Evolutionary conservation across 163 green algal species (phyloP), one percentile per base, ranked within the genome.

Genomic region (Trebouxiophyceae sp.): DNA sequence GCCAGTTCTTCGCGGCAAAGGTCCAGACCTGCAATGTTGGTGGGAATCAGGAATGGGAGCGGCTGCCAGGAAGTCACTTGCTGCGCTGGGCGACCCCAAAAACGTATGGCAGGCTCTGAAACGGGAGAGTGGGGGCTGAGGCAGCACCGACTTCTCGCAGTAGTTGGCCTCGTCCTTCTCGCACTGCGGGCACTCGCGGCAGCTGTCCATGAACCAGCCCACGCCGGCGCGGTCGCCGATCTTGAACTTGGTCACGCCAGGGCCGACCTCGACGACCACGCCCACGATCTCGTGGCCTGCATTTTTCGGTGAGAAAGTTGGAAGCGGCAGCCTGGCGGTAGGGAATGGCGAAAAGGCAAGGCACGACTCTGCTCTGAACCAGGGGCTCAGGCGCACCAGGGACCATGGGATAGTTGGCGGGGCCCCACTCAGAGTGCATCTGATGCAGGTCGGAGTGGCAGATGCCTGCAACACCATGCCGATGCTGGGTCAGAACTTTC

Each of bases 361-460:
- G n/a, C n/a, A n/a, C n/a, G n/a, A n/a, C n/a, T n/a, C n/a, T n/a
- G n/a, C n/a, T n/a, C n/a, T n/a, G n/a, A n/a, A n/a, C n/a, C n/a
- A n/a, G n/a, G n/a, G n/a, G n/a, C n/a, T n/a, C n/a, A n/a, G n/a
- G n/a, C n/a, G n/a, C n/a, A n/a, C n/a, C n/a, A n/a, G n/a, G 39
- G 19, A 86, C 72, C 76, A 88, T 74, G 44, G 79, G 77, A 69
- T 79, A 90, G 3, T 33, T 78, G 3, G 74, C 70, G 45, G 66
- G 67, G 33, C 62, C 67, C 87, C 87, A 94, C 63, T 94, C 87
- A 61, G 76, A 72, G 16, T 78, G 80, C 65, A 84, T 73, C 54
- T n/a, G 79, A 76, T 95, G 88, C 30, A 90, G 57, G 72, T 95
- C 88, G 20, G 66, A 81, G 68, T 95, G 87, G 77, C 87, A 95